Base-by-base conservation (phyloP, 2,329 filamentous ascomycete species). In the Penicillium digitatum region DNA sequence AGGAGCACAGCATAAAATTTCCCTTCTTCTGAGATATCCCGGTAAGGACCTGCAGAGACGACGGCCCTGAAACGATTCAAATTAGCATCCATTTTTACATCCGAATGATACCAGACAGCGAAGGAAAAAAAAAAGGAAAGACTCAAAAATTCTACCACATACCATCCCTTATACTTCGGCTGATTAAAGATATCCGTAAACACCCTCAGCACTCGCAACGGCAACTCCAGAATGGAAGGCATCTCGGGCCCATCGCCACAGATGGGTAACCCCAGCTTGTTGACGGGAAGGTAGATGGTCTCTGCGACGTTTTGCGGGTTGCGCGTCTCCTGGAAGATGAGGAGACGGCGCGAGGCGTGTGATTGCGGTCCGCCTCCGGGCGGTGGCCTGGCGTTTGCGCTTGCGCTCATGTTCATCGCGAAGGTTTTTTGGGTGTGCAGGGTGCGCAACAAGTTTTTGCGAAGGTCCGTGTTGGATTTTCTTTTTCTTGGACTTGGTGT, bases 101-200 rank as follows among this genome's bases (percentile, higher is more conserved):
- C 31, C 11, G 7, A 47, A 14, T 8, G 10, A 22, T 11, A 24
- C 18, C 14, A 26, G 8, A 37, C 5, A 48, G 7, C 2, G 9
- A 5, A 20, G 14, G n/a, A 31, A 16, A 8, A 45, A 10, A 24
- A 48, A 32, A 55, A 27, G 26, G 35, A 39, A 18, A 40, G 26
- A 26, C n/a, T n/a, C n/a, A n/a, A 37, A 38, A 51, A 44, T 49
- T 32, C 27, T 12, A 45, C 32, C 14, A 56, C 49, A 37, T 61
- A 74, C 71, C 71, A 74, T 34, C 70, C 70, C 61, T 72, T 72
- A 62, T 71, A 74, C 56, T 69, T 72, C 2, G 66, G 66, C 51
- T 67, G 63, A 60, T 73, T 73, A 29, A 74, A 74, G 54, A 73
- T 70, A 35, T 73, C 71, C 38, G 71, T 74, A 57, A 74, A 73